Base-by-base conservation (phyloP, 106 monocot genomes). In the Allium sativum region DNA sequence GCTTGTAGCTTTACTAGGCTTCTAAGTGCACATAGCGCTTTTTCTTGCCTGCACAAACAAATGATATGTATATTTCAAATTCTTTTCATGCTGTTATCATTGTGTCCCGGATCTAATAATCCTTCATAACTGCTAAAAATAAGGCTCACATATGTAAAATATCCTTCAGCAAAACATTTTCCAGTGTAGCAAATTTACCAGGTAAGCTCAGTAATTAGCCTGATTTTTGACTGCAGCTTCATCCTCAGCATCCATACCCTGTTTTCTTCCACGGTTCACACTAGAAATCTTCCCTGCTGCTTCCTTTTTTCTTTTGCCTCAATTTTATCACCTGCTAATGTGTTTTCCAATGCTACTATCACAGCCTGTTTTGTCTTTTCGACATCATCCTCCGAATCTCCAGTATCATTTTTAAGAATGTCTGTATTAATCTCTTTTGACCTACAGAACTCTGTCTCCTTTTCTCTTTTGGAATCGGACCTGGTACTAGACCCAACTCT, bases 1-100 rank as follows among this genome's bases (percentile, higher is more conserved):
- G 89, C 84, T 62, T 89, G 89, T 57, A 89, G 66, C 53, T 73
- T 89, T 10, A 89, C 84, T 14, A 89, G 51, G 10, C 84, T 84
- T 73, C 70, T 81, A 48, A 89, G 47, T 21, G 81, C 89, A 43
- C 73, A 60, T 52, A 84, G 53, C 44, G 89, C 89, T 70, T 81
- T 81, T 89, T 48, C 78, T 75, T 71, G 89, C 89, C 89, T 89
- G 68, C 58, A 72, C 7, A 19, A 55, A 14, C 10, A 31, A 52
- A 13, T 12, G 14, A 52, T 13, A n/a, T 60, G 1, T 6, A 43
- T 1, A 44, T 41, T 42, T 42, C 43, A 60, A 42, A 8, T 43
- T 8, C 21, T 13, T 7, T n/a, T 57, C 10, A 7, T 40, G 12
- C 7, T 57, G 56, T 57, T 31, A 51, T 51, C 3, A 51, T 51